Evolutionary conservation across 129 eudicot genomes (phyloP).

Genomic region (Tagetes erecta): DNA sequence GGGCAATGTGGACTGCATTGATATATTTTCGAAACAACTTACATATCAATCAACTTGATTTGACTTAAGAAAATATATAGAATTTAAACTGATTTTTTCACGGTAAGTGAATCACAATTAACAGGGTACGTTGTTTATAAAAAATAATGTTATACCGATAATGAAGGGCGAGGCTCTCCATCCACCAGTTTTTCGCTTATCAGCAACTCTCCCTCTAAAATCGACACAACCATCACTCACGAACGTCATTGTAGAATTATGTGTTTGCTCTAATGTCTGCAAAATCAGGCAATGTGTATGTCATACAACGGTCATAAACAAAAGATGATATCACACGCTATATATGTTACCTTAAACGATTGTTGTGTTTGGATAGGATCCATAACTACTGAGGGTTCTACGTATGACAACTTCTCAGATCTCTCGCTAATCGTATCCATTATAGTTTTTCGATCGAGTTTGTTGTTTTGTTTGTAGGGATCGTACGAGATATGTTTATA

Average conservation of each 20-base stretch:
- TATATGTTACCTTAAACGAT: constrained; percentile 34
- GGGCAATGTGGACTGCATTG: no score
- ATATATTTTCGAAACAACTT: no score
- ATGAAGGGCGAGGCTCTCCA: constrained; percentile 78
- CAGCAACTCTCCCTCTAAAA: constrained; percentile 56
- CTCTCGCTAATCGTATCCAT: constrained; percentile 35
- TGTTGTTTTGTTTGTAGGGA: neutral
- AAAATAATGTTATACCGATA: constrained; percentile 39
- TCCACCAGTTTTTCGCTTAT: constrained; percentile 68
- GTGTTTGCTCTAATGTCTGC: constrained; percentile 28
- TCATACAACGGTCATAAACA: neutral
- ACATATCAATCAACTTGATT: no score
- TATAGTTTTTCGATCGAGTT: neutral
- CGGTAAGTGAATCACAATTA: neutral
- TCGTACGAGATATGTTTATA: neutral
- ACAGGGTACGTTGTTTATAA: neutral
- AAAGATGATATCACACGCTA: neutral
- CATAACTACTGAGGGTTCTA: constrained; percentile 41
- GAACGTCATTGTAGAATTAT: constrained; percentile 29
- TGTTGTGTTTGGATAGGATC: constrained; percentile 27
- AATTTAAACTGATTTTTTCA: neutral
- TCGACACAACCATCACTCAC: constrained; percentile 65
- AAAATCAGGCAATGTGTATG: neutral
- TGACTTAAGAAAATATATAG: neutral
- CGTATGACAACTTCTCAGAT: constrained; percentile 34